Base-by-base conservation (phyloP, 495 filamentous ascomycete genomes). In the Penicillium nucicola region DNA sequence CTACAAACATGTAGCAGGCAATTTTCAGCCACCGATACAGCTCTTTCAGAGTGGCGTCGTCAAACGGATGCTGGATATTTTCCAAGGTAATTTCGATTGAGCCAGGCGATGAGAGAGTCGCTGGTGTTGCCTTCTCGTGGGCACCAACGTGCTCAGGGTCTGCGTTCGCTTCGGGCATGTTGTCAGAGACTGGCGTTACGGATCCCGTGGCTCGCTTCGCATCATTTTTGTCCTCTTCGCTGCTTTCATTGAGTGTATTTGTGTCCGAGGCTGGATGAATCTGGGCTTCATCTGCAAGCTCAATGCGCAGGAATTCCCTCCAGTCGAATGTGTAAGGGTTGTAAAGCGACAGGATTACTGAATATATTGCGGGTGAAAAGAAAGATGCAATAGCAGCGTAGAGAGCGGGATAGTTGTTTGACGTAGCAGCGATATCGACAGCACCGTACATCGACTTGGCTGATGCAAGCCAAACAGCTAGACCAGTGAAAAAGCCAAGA, bases 241-340 rank as follows among this genome's bases (percentile, higher is more conserved):
- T 40, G 19, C 28, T 44, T 2, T 53, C 52, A 7, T 50, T 54
- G 17, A 62, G 41, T 10, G 64, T 60, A 10, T 22, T 35, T 1
- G 42, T 47, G 13, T 54, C 49, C 5, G 61, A 46, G 5, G 23
- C 54, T 11, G 51, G 20, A 20, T 64, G 57, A 4, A 61, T 41
- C 28, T 60, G 45, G 13, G 50, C 55, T 40, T 65, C 54, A n/a
- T 65, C 61, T 12, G 57, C 56, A 5, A 66, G 53, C 42, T 70
- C 64, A n/a, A 70, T 67, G n/a, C 71, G 73, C 0, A 77, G 62
- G 46, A 77, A 77, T 32, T 71, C 65, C 12, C 75, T 67, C 75
- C 74, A 77, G 53, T 77, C 74, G 45, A 77, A 77, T n/a, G 47
- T 58, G 30, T 68, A 69, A 1, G 76, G 76, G 18, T 65, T 65